Evolutionary conservation across 805 yeast genomes (phyloP).

Genomic region (Pichia pseudocactophila): DNA sequence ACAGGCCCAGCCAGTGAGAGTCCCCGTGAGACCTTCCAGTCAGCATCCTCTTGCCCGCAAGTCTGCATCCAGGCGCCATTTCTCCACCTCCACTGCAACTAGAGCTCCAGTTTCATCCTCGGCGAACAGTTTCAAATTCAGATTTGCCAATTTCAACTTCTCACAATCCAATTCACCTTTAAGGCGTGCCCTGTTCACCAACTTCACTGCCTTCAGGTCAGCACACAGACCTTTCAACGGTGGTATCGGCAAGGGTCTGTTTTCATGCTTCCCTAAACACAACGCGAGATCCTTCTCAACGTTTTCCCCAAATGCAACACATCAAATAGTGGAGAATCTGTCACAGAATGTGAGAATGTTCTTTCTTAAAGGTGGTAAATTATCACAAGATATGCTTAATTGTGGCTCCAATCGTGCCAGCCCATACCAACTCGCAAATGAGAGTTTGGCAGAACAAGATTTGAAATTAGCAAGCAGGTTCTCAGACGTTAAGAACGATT

Average conservation of each 20-base stretch:
- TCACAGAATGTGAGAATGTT: constrained; percentile 38
- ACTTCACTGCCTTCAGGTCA: constrained; percentile 15
- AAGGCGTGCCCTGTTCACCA: no score
- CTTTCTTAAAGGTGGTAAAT: constrained; percentile 28
- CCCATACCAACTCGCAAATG: no score
- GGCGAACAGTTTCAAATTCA: no score
- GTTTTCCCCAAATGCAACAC: constrained; percentile 32
- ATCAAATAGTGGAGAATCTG: constrained; percentile 51
- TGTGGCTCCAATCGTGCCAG: constrained; percentile 19
- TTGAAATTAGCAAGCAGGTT: constrained; percentile 27
- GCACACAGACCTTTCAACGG: constrained; percentile 10
- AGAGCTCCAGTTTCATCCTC: background rate
- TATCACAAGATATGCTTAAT: constrained; percentile 16
- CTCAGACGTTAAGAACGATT: constrained; percentile 12
- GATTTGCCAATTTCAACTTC: no score
- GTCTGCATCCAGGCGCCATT: constrained; percentile 17
- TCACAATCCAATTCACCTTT: no score
- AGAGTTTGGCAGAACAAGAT: constrained; percentile 21
- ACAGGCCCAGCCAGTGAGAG: constrained; percentile 30
- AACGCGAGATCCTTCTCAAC: constrained; percentile 33
- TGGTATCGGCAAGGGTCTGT: constrained; percentile 23
- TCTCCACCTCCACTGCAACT: constrained; percentile 15
- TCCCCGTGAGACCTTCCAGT: constrained; percentile 9
- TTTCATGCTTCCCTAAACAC: constrained; percentile 28
- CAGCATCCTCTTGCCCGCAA: constrained; percentile 18